These are phyloP conservation scores for Allium sativum DNA, from an alignment of 106 monocot species.

Conservation along the genomic window DNA sequence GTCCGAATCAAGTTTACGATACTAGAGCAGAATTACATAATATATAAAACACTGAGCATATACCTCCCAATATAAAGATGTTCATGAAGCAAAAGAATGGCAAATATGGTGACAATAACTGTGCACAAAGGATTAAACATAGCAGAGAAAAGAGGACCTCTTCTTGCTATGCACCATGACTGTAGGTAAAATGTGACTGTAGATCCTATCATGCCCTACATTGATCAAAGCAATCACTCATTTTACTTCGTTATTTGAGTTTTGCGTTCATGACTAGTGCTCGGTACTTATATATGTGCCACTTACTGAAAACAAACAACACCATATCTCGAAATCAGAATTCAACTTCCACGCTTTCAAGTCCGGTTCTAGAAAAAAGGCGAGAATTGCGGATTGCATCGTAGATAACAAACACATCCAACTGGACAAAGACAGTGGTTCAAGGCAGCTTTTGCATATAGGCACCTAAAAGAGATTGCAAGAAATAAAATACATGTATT, in stretches of 20 bases:
- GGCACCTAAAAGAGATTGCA: too few species aligned
- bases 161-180: conserved; percentile 34
- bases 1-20: too few species aligned
- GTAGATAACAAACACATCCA: conserved; percentile 51
- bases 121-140: conserved; percentile 43
- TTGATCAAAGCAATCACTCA: too few species aligned
- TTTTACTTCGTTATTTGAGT: too few species aligned
- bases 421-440: conserved; percentile 30
- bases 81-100: conserved; percentile 27
- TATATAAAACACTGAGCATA: too few species aligned
- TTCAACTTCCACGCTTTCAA: conserved; percentile 19
- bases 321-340: not conserved
- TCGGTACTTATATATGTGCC: too few species aligned
- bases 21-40: too few species aligned
- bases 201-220: too few species aligned
- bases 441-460: conserved; percentile 8
- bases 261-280: too few species aligned
- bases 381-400: conserved; percentile 19
- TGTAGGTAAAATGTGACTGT: conserved; percentile 32
- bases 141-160: conserved; percentile 48
- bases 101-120: conserved; percentile 23
- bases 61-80: conserved; percentile 48
- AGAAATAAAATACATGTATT: too few species aligned
- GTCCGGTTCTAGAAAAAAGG: conserved; percentile 25
- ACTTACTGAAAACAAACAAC: not conserved